Base-by-base conservation (phyloP, 495 filamentous ascomycete genomes). In the Pseudoneurospora amorphoporcata region DNA sequence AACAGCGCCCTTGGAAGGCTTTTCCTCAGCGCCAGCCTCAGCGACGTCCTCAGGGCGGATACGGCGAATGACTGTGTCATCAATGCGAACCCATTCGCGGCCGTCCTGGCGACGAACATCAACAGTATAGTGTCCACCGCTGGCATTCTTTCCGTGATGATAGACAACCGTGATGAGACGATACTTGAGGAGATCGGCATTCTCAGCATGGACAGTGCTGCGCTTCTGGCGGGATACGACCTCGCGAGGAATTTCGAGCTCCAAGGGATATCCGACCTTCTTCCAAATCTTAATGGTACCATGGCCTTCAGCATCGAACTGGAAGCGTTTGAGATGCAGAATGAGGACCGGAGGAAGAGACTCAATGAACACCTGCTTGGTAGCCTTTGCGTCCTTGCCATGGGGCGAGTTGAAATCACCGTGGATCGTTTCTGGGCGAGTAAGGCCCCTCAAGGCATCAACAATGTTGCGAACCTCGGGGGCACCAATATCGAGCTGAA, bases 241-340 rank as follows among this genome's bases (percentile, higher is more conserved):
- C 78, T 98, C 96, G 38, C 90, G 90, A 2, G 95, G 95, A 74
- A 99, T 93, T 79, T 97, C 95, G 43, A 98, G 87, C 76, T 97
- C 94, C 16, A 98, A 85, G 0, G 95, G 95, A 77, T 99, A 98
- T 42, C 93, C 95, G 75, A 99, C 86, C 82, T 94, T 95, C 85
- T 98, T 99, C 95, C 95, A 98, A 73, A 98, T 97, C 82, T 99
- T 99, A 77, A 97, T 92, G 1, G 94, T 96, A 14, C 94, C 94
- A 65, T 84, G 84, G 16, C 92, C 93, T n/a, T 88, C 86, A 76
- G 89, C 92, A 71, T 97, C 94, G 79, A 96, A 98, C 76, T 98
- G 93, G 86, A 99, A 99, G 12, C 96, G 92, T 81, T 99, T 99
- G 10, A 99, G 86, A 78, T 99, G 95, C 45, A 99, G 87, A 70